A percentile compares a stretch with the other conserved stretches of the same genome.
Conservation (phyloP, 345 rosid species). For the Leavenworthia alabamica region DNA sequence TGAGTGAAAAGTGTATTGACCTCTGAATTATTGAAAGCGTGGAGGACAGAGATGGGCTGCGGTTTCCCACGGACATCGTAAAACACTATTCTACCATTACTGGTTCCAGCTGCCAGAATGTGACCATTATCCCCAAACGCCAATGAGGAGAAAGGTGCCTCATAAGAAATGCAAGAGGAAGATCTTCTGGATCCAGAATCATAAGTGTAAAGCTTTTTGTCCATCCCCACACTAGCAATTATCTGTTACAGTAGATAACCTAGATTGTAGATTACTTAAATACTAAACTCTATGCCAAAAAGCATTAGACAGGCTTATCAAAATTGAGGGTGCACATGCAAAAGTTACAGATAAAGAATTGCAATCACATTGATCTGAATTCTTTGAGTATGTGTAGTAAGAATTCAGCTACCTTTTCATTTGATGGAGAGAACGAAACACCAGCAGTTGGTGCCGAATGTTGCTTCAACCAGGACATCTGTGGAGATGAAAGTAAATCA, state of each 20-base stretch:
- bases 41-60: slow-evolving; percentile 81
- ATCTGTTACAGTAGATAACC: slow-evolving; percentile 43
- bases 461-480: slow-evolving; percentile 95
- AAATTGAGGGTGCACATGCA: slow-evolving; percentile 4
- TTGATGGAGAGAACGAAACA: slow-evolving; percentile 88
- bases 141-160: slow-evolving; percentile 96
- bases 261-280: slow-evolving; percentile 8
- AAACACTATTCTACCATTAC: slow-evolving; percentile 85
- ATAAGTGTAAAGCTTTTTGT: slow-evolving; percentile 84
- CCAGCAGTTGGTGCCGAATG: slow-evolving; percentile 98
- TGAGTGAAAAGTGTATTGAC: slow-evolving; percentile 32
- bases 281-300: slow-evolving; percentile 4
- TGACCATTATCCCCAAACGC: slow-evolving; percentile 90
- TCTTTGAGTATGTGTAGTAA: not conserved
- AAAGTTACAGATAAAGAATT: not conserved
- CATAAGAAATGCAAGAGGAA: slow-evolving; percentile 66
- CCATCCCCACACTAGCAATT: slow-evolving; percentile 90
- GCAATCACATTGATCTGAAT: slow-evolving; percentile 14
- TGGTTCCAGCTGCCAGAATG: slow-evolving; percentile 89
- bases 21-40: slow-evolving; percentile 88
- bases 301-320: not conserved
- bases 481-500: slow-evolving; percentile 23
- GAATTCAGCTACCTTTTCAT: slow-evolving; percentile 64
- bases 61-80: slow-evolving; percentile 93
- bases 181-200: slow-evolving; percentile 81